Conservation (phyloP, 805 yeast genomes). For the Zygoascus bituminiphila region DNA sequence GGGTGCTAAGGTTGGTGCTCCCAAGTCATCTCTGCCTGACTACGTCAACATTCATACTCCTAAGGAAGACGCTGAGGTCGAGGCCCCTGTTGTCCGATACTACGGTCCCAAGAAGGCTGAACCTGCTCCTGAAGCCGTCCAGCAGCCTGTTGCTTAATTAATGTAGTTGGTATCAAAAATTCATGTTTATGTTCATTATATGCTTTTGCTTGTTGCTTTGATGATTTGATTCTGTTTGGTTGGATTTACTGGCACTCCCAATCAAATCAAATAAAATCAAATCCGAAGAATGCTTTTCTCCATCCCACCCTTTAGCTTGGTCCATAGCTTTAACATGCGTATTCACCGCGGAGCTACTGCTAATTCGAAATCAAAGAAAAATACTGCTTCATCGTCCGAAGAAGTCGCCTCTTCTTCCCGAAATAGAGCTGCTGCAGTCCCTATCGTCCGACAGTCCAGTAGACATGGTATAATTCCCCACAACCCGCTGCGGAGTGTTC, state of each 20-base stretch:
- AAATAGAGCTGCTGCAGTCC: too few relatives aligned
- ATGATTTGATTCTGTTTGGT: background rate
- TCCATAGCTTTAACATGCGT: background rate
- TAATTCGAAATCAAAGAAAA: background rate
- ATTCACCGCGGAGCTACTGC: background rate
- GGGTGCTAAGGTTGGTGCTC: constrained; percentile 31
- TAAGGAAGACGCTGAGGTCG: constrained; percentile 63
- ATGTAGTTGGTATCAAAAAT: background rate
- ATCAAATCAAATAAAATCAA: too few relatives aligned
- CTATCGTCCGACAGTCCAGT: background rate
- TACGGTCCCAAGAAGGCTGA: constrained; percentile 39
- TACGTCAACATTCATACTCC: constrained; percentile 88
- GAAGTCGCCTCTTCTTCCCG: background rate
- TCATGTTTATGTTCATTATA: constrained; percentile 2
- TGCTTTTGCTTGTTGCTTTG: too few relatives aligned
- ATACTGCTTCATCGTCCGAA: background rate
- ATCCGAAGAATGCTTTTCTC: too few relatives aligned
- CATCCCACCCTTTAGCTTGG: background rate
- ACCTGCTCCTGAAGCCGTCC: constrained; percentile 29
- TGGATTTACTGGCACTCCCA: too few relatives aligned
- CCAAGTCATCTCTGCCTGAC: constrained; percentile 72
- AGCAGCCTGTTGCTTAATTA: constrained; percentile 2
- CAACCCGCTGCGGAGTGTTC: background rate
- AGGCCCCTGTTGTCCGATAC: constrained; percentile 72
- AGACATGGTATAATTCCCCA: background rate